These are phyloP conservation scores for Citrus trifoliata DNA, from an alignment of 345 rosid genomes.

Conservation along the genomic window DNA sequence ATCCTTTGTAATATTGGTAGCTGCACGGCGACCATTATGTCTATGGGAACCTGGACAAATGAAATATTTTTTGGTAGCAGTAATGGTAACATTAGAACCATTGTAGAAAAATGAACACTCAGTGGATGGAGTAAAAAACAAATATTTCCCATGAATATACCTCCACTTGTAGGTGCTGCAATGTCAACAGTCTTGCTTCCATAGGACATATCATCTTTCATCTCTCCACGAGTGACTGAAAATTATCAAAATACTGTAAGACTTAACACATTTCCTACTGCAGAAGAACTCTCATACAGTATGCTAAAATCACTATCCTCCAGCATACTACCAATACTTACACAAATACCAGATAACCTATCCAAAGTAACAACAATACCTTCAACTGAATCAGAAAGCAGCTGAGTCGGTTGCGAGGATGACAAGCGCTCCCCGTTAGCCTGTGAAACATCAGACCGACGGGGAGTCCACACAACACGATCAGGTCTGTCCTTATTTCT, in stretches of 20 bases:
- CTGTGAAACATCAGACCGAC: slow-evolving; percentile 47
- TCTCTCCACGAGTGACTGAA: slow-evolving; percentile 37
- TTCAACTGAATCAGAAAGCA: slow-evolving; percentile 20
- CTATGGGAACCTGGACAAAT: slow-evolving; percentile 39
- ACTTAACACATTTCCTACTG: background rate
- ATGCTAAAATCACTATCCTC: background rate
- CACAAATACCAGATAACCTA: background rate
- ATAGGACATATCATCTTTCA: slow-evolving; percentile 25
- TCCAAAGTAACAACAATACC: slow-evolving; percentile 29
- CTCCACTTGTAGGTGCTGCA: slow-evolving; percentile 23
- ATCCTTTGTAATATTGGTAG: slow-evolving; percentile 36
- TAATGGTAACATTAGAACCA: background rate
- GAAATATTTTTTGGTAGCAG: slow-evolving; percentile 3
- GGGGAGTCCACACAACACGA: slow-evolving; percentile 71
- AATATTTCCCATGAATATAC: slow-evolving; percentile 37
- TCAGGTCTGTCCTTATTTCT: slow-evolving; percentile 73
- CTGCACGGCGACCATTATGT: slow-evolving; percentile 35
- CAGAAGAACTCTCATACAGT: background rate
- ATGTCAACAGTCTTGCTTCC: slow-evolving; percentile 23
- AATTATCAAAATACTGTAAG: slow-evolving; percentile 15
- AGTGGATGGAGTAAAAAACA: slow-evolving; percentile 2
- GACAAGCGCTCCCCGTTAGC: slow-evolving; percentile 39
- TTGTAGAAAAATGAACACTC: background rate
- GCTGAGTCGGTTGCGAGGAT: slow-evolving; percentile 23
- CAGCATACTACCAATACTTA: background rate